phyloP scores from a whole-genome alignment of 2,329 filamentous ascomycete genomes.

The Fusarium buharicum region DNA sequence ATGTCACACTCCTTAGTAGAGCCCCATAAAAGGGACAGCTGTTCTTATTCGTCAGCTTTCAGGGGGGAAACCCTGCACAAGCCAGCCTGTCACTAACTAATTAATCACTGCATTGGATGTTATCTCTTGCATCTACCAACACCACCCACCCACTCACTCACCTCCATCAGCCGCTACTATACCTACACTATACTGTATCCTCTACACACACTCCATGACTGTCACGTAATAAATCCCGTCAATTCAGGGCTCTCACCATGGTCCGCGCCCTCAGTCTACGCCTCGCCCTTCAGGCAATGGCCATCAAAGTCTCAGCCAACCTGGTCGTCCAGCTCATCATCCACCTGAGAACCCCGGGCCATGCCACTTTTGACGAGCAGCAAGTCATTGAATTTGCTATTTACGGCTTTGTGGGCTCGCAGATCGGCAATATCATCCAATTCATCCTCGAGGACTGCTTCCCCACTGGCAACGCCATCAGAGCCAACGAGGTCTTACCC shows the following conservation, averaged over 20 bases:
- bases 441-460: constrained; percentile 51
- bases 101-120: neutral
- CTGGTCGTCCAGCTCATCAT: constrained; percentile 46
- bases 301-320: constrained; percentile 49
- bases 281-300: constrained; percentile 46
- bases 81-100: constrained; percentile 39
- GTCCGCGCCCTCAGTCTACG: constrained; percentile 45
- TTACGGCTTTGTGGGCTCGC: constrained; percentile 50
- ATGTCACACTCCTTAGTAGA: neutral
- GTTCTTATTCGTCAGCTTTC: constrained; percentile 30
- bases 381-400: constrained; percentile 52
- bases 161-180: neutral
- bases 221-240: constrained; percentile 3
- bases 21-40: constrained; percentile 38
- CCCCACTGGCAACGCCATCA: constrained; percentile 43
- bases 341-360: constrained; percentile 30
- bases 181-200: neutral
- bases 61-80: constrained; percentile 30
- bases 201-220: constrained; percentile 19
- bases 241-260: constrained; percentile 25
- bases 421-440: constrained; percentile 52
- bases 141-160: neutral
- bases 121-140: constrained; percentile 5
- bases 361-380: constrained; percentile 46
- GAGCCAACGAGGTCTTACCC: constrained; percentile 36